Conservation (phyloP, 179 eudicot genomes). For the Beta lomatogona region DNA sequence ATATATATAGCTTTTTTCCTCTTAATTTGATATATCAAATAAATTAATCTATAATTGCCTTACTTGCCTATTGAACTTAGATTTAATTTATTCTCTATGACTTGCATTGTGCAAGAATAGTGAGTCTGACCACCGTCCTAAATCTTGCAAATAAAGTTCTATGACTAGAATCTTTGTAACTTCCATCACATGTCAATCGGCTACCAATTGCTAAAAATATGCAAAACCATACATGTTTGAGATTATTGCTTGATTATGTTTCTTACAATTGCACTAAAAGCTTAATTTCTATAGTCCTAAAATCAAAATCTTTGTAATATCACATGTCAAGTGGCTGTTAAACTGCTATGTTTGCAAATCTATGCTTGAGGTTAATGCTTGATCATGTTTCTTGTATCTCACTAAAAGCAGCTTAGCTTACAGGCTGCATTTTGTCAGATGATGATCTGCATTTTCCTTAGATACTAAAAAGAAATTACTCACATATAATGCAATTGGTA, state of each 20-base stretch:
- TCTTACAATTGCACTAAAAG: slow-evolving; percentile 10
- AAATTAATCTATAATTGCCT: no score
- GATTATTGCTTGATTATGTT: slow-evolving; percentile 13
- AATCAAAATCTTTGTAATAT: slow-evolving; percentile 4
- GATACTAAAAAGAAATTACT: background rate
- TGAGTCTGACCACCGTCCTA: slow-evolving; percentile 24
- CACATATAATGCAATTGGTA: background rate
- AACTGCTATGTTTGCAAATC: slow-evolving; percentile 18
- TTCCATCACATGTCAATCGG: background rate
- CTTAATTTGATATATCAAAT: no score
- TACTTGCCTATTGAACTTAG: no score
- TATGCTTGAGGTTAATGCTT: slow-evolving; percentile 18
- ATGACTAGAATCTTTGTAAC: slow-evolving; percentile 25
- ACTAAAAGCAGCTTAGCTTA: slow-evolving; percentile 1
- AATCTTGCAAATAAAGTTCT: background rate
- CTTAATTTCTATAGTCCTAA: background rate
- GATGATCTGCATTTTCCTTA: no score
- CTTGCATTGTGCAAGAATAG: background rate
- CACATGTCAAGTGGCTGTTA: slow-evolving; percentile 17
- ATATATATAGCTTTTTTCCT: no score
- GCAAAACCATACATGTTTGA: background rate
- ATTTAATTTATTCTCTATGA: background rate
- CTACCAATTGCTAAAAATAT: background rate
- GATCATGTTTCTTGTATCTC: slow-evolving; percentile 23
- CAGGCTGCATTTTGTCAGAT: slow-evolving; percentile 11